These are phyloP conservation scores for Starmera pachycereana DNA, from an alignment of 805 yeast species.

Conservation along the genomic window DNA sequence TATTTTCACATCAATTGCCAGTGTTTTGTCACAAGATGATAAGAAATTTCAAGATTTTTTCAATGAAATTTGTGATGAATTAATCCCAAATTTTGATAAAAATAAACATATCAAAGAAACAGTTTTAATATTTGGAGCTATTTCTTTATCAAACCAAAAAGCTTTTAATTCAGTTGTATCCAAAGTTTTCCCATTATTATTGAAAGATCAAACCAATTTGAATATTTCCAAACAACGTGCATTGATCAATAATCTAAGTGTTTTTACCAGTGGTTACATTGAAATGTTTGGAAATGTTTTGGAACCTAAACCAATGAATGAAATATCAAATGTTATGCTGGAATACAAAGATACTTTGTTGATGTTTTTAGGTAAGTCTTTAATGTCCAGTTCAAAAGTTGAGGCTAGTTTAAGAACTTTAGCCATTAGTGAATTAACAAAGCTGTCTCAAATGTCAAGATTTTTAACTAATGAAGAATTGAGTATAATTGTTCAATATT, in stretches of 20 bases:
- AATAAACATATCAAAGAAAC: constrained; percentile 55
- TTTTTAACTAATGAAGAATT: constrained; percentile 47
- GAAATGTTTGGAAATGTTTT: constrained; percentile 29
- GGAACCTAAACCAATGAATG: background rate
- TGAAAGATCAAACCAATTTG: constrained; percentile 25
- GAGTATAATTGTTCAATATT: constrained; percentile 50
- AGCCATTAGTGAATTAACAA: constrained; percentile 54
- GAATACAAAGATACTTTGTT: constrained; percentile 57
- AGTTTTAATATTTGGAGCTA: constrained; percentile 43
- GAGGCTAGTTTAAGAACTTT: constrained; percentile 64
- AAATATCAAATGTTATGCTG: constrained; percentile 26
- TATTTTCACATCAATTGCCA: constrained; percentile 34
- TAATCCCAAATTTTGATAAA: constrained; percentile 39
- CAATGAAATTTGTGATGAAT: constrained; percentile 34
- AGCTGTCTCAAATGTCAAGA: constrained; percentile 37
- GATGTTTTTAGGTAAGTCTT: constrained; percentile 54
- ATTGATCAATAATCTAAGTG: constrained; percentile 49
- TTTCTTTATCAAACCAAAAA: constrained; percentile 36
- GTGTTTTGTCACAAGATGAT: constrained; percentile 22
- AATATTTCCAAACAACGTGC: constrained; percentile 50
- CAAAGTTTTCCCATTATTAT: constrained; percentile 33
- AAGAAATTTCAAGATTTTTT: constrained; percentile 29
- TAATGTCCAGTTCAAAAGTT: constrained; percentile 53
- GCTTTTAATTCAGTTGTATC: constrained; percentile 41
- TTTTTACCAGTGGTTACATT: constrained; percentile 40